Conservation (phyloP, 148 eudicot species). For the Rhododendron simsii region DNA sequence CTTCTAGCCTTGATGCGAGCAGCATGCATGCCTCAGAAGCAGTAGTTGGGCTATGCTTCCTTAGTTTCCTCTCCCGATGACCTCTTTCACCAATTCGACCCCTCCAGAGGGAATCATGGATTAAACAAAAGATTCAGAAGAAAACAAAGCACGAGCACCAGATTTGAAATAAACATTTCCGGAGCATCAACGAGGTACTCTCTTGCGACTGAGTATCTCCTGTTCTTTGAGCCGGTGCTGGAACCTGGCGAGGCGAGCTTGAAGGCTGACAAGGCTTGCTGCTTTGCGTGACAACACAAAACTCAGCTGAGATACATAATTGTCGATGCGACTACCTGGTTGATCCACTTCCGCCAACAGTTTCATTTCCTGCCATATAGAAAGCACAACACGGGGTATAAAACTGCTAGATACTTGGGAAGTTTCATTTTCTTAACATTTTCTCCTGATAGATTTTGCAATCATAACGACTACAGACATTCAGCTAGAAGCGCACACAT, state of each 20-base stretch:
- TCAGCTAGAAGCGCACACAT: not conserved
- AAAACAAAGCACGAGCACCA: not conserved
- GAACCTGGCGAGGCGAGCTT: conserved; percentile 93
- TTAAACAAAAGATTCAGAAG: not conserved
- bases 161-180: too few species aligned
- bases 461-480: not conserved
- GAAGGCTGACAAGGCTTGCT: conserved; percentile 93
- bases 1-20: not conserved
- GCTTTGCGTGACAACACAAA: conserved; percentile 97
- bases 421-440: not conserved
- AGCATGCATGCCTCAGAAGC: not conserved
- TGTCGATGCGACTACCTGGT: conserved; percentile 94
- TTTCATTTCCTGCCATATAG: conserved; percentile 80
- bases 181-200: conserved; percentile 56
- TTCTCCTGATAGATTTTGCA: not conserved
- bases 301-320: conserved; percentile 83
- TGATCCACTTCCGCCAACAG: conserved; percentile 97
- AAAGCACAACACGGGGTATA: conserved; percentile 11
- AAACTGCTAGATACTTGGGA: not conserved
- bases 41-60: conserved; percentile 1
- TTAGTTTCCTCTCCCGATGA: not conserved
- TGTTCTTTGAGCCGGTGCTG: conserved; percentile 97
- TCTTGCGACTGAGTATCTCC: conserved; percentile 87
- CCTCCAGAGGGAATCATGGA: not conserved
- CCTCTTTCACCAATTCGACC: not conserved